phyloP scores from a whole-genome alignment of 352 stramenopile genomes.

The Phytophthora brassicae region DNA sequence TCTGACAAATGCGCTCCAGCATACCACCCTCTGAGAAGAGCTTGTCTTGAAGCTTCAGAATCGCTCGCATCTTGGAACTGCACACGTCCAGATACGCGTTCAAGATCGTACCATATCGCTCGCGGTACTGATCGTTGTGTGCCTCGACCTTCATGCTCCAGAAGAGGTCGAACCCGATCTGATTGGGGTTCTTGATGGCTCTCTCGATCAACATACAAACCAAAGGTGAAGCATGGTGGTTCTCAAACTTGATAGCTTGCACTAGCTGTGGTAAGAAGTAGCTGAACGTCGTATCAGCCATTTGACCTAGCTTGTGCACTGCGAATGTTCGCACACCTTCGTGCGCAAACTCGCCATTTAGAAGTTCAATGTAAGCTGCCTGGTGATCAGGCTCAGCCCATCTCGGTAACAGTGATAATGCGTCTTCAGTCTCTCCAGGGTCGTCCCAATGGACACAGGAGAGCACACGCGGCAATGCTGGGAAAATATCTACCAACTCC shows the following conservation, averaged over 20 bases:
- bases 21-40: constrained; percentile 69
- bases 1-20: constrained; percentile 77
- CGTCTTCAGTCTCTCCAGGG: constrained; percentile 58
- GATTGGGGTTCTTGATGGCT: constrained; percentile 80
- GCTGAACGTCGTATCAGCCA: constrained; percentile 83
- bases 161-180: constrained; percentile 86
- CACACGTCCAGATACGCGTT: constrained; percentile 78
- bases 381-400: constrained; percentile 68
- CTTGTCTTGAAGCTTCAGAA: constrained; percentile 88
- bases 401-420: constrained; percentile 57
- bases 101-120: constrained; percentile 72
- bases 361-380: constrained; percentile 74
- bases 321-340: constrained; percentile 70
- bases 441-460: constrained; percentile 81
- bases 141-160: constrained; percentile 87
- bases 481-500: constrained; percentile 71
- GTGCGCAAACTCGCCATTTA: constrained; percentile 78
- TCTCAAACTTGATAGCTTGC: constrained; percentile 88
- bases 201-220: constrained; percentile 74
- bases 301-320: constrained; percentile 62
- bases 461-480: constrained; percentile 66
- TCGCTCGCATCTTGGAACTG: constrained; percentile 88
- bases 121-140: constrained; percentile 65
- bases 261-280: constrained; percentile 87
- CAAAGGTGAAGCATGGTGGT: constrained; percentile 73